Evolutionary conservation across 2,329 filamentous ascomycete species (phyloP).

Genomic region (Aspergillus calidoustus): DNA sequence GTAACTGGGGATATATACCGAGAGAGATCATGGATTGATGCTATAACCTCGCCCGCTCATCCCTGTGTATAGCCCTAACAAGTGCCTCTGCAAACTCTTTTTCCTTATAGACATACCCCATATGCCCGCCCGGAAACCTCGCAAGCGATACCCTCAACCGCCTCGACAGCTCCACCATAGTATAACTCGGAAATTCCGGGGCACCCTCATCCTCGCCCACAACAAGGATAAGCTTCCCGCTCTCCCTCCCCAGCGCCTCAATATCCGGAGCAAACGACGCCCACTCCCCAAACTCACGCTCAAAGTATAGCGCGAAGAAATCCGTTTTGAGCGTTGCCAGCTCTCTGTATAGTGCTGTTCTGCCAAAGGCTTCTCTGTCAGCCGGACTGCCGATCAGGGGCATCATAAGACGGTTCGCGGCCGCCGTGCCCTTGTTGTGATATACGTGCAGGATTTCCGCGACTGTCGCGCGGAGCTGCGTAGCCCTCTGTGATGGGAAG

Average conservation of each 20-base stretch:
- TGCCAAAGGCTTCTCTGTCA: neutral
- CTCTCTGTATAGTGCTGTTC: neutral
- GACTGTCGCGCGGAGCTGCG: neutral
- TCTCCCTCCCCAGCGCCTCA: neutral
- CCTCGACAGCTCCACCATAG: neutral
- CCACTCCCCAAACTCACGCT: neutral
- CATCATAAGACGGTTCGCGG: neutral
- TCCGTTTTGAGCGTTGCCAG: neutral
- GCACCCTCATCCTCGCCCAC: neutral
- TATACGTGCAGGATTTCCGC: neutral
- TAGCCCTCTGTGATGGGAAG: neutral
- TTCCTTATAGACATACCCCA: neutral
- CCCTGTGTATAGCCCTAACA: neutral
- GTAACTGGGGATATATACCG: neutral
- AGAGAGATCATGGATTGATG: neutral
- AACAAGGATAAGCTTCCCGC: neutral
- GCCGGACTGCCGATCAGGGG: neutral
- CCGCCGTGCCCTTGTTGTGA: neutral
- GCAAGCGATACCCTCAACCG: neutral
- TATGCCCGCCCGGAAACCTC: neutral
- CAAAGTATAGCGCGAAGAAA: neutral
- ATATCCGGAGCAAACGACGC: neutral
- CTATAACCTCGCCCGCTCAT: neutral
- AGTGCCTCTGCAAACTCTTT: neutral
- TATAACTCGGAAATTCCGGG: neutral